Evolutionary conservation across 768 basidiomycete species (phyloP).

Genomic region (Panellus pusillus): DNA sequence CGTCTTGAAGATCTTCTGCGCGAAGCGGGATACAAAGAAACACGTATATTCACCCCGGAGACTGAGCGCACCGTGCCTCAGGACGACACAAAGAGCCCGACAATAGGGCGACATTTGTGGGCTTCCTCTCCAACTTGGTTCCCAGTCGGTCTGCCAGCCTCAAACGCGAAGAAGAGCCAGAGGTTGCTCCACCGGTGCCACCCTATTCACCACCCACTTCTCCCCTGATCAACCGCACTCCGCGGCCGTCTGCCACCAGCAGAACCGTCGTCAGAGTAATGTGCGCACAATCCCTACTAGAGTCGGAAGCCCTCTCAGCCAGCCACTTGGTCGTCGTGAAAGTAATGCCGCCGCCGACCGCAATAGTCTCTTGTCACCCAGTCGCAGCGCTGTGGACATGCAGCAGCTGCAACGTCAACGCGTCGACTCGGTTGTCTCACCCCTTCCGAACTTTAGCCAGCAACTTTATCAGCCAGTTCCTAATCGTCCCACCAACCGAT

Average conservation of each 20-base stretch:
- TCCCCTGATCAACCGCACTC: conserved; percentile 18
- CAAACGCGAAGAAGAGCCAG: conserved; percentile 20
- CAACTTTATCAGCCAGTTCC: conserved; percentile 19
- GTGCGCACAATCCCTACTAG: not conserved
- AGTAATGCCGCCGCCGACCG: conserved; percentile 1
- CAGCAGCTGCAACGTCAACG: conserved; percentile 11
- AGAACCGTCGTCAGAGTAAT: conserved; percentile 10
- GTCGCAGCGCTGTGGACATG: conserved; percentile 13
- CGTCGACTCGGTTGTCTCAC: conserved; percentile 12
- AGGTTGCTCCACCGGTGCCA: not conserved
- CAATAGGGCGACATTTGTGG: conserved; percentile 59
- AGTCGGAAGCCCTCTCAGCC: not conserved
- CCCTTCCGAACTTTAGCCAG: not conserved
- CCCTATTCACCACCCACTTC: conserved; percentile 21
- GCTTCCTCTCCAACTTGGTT: conserved; percentile 65
- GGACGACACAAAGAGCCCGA: conserved; percentile 34
- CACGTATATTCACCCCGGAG: conserved; percentile 86
- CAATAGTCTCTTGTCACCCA: not conserved
- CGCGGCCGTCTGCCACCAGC: conserved; percentile 14
- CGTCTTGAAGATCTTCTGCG: conserved; percentile 81
- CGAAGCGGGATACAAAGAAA: conserved; percentile 92
- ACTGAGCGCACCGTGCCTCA: conserved; percentile 49
- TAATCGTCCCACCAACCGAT: conserved; percentile 21
- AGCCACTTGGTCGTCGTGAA: not conserved
- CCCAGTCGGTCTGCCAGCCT: conserved; percentile 31